phyloP scores from a whole-genome alignment of 2,329 filamentous ascomycete species.

The Neurospora sp. region DNA sequence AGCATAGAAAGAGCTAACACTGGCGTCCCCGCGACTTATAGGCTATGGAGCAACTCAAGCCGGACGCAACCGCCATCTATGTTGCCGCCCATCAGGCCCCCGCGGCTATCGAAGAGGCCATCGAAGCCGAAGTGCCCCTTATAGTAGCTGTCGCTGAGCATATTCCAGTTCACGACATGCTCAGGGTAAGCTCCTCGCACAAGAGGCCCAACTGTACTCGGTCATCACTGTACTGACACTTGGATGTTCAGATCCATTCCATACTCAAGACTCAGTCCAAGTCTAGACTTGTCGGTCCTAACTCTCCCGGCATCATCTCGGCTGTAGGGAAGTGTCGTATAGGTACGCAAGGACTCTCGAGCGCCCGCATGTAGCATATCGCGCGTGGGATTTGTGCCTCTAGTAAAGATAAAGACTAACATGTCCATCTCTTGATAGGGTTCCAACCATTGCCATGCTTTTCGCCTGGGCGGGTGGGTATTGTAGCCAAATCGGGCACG shows the following conservation, averaged over 20 bases:
- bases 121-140: conserved; percentile 68
- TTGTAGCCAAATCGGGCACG: conserved; percentile 73
- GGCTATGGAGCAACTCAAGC: conserved; percentile 61
- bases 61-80: conserved; percentile 71
- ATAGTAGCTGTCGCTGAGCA: conserved; percentile 75
- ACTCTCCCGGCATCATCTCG: conserved; percentile 71
- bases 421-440: conserved; percentile 33
- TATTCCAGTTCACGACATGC: conserved; percentile 68
- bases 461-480: conserved; percentile 59
- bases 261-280: conserved; percentile 62
- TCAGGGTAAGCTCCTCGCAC: conserved; percentile 33
- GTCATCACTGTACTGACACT: conserved; percentile 5
- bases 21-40: conserved; percentile 18
- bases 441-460: conserved; percentile 72
- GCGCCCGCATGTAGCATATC: background rate
- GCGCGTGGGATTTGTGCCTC: background rate
- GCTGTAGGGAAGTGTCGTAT: conserved; percentile 59
- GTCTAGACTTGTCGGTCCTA: conserved; percentile 68
- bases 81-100: conserved; percentile 67
- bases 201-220: background rate
- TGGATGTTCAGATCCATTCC: conserved; percentile 38
- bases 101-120: conserved; percentile 67
- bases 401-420: conserved; percentile 20
- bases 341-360: conserved; percentile 5
- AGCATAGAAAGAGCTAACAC: background rate